Evolutionary conservation across 352 stramenopile genomes (phyloP).

Genomic region (Pythium apleroticum): DNA sequence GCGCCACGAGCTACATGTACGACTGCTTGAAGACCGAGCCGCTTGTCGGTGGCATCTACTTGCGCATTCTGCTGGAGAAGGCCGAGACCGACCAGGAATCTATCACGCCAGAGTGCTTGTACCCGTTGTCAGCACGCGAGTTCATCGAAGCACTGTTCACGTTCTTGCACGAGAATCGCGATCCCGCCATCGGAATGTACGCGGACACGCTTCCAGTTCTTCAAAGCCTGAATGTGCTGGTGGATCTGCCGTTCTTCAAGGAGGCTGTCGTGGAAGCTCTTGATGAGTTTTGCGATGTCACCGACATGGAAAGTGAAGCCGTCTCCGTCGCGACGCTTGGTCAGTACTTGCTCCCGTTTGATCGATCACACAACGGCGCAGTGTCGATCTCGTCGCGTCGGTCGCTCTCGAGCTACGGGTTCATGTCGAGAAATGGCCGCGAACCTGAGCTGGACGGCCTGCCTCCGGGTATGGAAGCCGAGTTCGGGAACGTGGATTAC

Average conservation of each 20-base stretch:
- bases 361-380: conserved; percentile 44
- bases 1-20: conserved; percentile 74
- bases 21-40: conserved; percentile 73
- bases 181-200: conserved; percentile 74
- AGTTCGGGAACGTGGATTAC: conserved; percentile 83
- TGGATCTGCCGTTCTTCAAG: conserved; percentile 59
- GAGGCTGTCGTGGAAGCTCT: conserved; percentile 61
- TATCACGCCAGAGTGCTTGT: conserved; percentile 56
- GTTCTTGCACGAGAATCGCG: conserved; percentile 79
- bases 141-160: conserved; percentile 70
- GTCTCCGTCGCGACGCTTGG: conserved; percentile 76
- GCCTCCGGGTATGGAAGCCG: conserved; percentile 44
- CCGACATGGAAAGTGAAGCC: conserved; percentile 60
- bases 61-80: conserved; percentile 69
- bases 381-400: conserved; percentile 78
- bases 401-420: conserved; percentile 74
- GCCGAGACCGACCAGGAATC: conserved; percentile 32
- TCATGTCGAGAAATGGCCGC: conserved; percentile 45
- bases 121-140: conserved; percentile 47
- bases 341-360: conserved; percentile 73
- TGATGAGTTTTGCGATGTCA: conserved; percentile 60
- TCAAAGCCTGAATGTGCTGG: conserved; percentile 68
- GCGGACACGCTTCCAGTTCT: conserved; percentile 72
- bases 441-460: conserved; percentile 31
- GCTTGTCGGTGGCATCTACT: conserved; percentile 67